phyloP scores from a whole-genome alignment of 23 red algal species.

The Agarophyton chilense region DNA sequence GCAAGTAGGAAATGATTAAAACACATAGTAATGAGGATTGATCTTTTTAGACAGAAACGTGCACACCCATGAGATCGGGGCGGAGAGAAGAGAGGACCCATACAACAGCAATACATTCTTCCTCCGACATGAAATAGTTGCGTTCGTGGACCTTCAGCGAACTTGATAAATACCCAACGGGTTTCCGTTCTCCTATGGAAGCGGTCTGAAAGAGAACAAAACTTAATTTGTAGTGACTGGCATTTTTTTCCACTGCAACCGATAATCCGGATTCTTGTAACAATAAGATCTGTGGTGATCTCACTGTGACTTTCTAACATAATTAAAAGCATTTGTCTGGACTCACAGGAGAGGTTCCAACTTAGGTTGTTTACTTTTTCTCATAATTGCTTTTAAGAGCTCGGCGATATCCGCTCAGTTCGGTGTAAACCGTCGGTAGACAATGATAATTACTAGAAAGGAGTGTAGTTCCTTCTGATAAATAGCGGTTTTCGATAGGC shows the following conservation, averaged over 20 bases:
- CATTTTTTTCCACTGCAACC: not conserved
- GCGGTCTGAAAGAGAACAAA: not conserved
- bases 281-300: not conserved
- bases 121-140: not conserved
- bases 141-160: not conserved
- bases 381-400: no score
- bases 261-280: not conserved
- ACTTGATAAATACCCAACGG: not conserved
- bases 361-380: no score
- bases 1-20: no score
- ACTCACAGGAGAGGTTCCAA: not conserved
- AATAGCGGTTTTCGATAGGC: no score
- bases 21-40: not conserved
- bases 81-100: not conserved
- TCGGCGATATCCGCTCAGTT: no score
- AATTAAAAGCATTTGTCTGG: not conserved
- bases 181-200: not conserved
- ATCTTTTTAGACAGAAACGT: not conserved
- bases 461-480: no score
- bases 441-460: no score
- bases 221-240: not conserved
- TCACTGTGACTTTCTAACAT: not conserved
- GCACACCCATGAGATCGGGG: slow-evolving; percentile 3
- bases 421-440: no score
- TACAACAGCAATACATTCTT: not conserved